Evolutionary conservation across 257 asterid species (phyloP), one percentile per base, ranked within the genome.

Genomic region (Orobanche coerulescens): DNA sequence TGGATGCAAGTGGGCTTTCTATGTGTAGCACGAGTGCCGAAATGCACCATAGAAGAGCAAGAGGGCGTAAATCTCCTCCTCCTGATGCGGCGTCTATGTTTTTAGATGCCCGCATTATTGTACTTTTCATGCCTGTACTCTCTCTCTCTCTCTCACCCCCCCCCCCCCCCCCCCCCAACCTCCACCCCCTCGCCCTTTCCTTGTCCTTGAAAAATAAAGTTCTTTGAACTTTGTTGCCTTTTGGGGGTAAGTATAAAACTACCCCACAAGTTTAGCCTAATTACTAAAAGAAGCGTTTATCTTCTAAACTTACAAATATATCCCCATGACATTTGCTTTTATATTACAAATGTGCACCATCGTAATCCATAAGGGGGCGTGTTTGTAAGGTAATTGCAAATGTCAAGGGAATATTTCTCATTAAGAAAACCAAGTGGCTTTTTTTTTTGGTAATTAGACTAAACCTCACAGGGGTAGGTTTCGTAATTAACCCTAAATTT

Each of bases 11-110:
- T 58, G 88, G 85, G 28, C 90, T 94, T 43, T 68, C 94, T 22
- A 73, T 72, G 69, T 84, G 78, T 67, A 81, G 89, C 76, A 85
- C 82, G 95, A 79, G 86, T 11, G 82, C 66, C 62, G 84, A 84
- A 79, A 85, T 85, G 95, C 80, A 81, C 61, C 85, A 88, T 52
- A 90, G 95, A 66, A 93, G 98, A 59, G 87, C 69, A 20, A 78
- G 94, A 73, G 87, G 90, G 69, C 90, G 90, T 9, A 74, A 84
- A 75, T 78, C 80, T 64, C 89, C 84, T 48, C 97, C 98, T 69
- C 96, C 95, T 49, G 98, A 93, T 82, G 77, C 89, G 85, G 97
- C 97, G 28, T 86, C 98, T 34, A 67, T 81, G 77, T 95, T 93
- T 72, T 78, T 93, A 74, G 94, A 93, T 74, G 82, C 94, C 70